Percentiles rank a stretch among this genome's conserved stretches.
Conservation (phyloP, 1,284 basidiomycete species). For the Cutaneotrichosporon dermatis region DNA sequence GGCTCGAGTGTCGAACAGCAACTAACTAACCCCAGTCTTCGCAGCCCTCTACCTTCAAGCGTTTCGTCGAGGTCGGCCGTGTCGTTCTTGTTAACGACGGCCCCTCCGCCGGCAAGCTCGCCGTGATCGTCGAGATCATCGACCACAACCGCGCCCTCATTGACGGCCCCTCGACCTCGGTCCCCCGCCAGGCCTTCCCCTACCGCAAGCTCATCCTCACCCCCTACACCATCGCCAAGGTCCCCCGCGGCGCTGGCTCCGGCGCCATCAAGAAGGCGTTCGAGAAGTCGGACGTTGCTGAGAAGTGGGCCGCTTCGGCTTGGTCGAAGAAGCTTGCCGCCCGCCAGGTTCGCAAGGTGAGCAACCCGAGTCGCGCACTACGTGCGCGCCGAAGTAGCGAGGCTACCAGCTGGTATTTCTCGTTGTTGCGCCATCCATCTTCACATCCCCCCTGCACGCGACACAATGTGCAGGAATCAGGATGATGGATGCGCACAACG, state of each 20-base stretch:
- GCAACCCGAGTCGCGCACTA: conserved; percentile 3
- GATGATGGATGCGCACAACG: too few relatives aligned
- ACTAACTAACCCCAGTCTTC: conserved; percentile 20
- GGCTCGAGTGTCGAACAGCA: neutral
- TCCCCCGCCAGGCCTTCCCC: conserved; percentile 85
- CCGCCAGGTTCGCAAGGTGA: conserved; percentile 65
- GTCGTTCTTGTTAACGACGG: conserved; percentile 94
- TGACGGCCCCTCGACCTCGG: conserved; percentile 85
- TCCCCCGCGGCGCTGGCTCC: conserved; percentile 82
- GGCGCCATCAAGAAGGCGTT: conserved; percentile 80
- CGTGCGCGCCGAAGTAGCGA: too few relatives aligned
- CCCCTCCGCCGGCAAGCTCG: conserved; percentile 80
- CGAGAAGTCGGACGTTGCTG: conserved; percentile 57
- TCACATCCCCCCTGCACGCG: too few relatives aligned
- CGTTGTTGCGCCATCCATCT: too few relatives aligned
- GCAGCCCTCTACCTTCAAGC: conserved; percentile 79
- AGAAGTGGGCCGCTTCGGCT: conserved; percentile 68
- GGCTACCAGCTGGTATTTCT: too few relatives aligned
- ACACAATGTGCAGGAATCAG: too few relatives aligned
- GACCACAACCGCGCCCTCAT: conserved; percentile 98
- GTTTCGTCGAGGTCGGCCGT: conserved; percentile 98
- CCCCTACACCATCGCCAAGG: conserved; percentile 72
- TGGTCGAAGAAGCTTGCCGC: conserved; percentile 89
- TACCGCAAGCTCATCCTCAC: conserved; percentile 93
- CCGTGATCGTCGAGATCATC: conserved; percentile 94